Evolutionary conservation across 2,329 filamentous ascomycete species (phyloP), one percentile per base, ranked within the genome.

Genomic region (Aspergillus felis): DNA sequence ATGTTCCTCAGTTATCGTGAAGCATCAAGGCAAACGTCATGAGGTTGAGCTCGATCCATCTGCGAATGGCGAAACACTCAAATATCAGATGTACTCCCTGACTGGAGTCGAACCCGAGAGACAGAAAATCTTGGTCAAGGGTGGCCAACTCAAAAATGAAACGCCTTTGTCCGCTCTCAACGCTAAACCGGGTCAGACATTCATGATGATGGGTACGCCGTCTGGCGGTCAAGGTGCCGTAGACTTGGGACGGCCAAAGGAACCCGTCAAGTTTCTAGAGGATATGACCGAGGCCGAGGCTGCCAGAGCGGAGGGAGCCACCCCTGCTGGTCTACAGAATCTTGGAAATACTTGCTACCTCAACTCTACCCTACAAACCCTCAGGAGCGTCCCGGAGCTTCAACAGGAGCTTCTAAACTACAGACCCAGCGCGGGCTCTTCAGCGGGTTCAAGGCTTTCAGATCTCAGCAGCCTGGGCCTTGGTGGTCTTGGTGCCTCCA

Each of bases 301-400:
- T 53, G 93, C 94, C 24, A 87, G 87, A 74, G 85, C 89, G 71
- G 88, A 88, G 58, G 92, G 91, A 57, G 92, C 92, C 50, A 93
- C 84, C 49, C 94, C 95, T 1, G 89, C 92, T 56, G 94, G 94
- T 50, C 79, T 99, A 60, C 84, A 89, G 72, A 99, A 99, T 71
- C 80, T 97, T 60, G 94, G 95, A 66, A 99, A 99, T 76, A 99
- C 95, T 3, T 99, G 94, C 80, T 99, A 99, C 74, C 87, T 97
- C 69, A 99, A 99, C 81, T 94, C 94, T 51, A 96, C 93, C 0
- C 82, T 99, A n/a, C 95, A 99, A 75, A 89, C 91, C 3, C 80
- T 99, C 64, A 87, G 90, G 61, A 84, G 88, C 54, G 91, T 99
- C 58, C 94, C 94, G 8, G 94, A 99, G 78, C 84, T 99, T 38